Evolutionary conservation across 306 rosid species (phyloP).

Genomic region (Dryas alaskensis): DNA sequence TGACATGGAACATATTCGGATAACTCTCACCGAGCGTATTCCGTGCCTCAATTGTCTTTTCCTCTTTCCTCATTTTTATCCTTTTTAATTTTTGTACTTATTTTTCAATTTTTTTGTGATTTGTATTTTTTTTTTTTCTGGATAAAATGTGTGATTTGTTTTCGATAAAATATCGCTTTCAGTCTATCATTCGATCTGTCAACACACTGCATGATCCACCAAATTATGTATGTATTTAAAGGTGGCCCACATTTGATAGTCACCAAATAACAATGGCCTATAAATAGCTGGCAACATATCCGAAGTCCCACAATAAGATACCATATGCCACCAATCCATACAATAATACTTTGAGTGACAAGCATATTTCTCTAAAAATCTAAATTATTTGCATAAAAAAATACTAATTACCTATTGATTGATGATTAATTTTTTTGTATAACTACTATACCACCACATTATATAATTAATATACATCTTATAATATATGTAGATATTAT

Average conservation of each 20-base stretch:
- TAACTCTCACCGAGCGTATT: conserved; percentile 29
- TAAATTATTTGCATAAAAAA: too few species aligned
- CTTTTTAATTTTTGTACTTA: not conserved
- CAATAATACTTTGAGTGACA: too few species aligned
- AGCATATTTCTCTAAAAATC: too few species aligned
- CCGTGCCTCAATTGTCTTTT: conserved; percentile 32
- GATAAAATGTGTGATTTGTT: not conserved
- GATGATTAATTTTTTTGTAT: too few species aligned
- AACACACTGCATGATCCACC: conserved; percentile 16
- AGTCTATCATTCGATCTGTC: conserved; percentile 3
- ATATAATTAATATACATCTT: too few species aligned
- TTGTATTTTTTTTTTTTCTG: not conserved
- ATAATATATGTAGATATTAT: too few species aligned
- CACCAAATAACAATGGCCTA: not conserved
- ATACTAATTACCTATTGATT: too few species aligned
- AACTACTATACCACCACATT: too few species aligned
- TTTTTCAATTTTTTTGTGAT: too few species aligned
- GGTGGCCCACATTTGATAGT: conserved; percentile 25
- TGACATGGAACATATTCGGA: conserved; percentile 35
- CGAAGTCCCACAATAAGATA: too few species aligned
- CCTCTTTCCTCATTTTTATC: not conserved
- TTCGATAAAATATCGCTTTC: conserved; percentile 24
- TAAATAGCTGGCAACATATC: too few species aligned
- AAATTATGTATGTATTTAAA: conserved; percentile 11
- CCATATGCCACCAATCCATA: too few species aligned